A percentile compares a stretch with the other conserved stretches of the same genome.
These are phyloP conservation scores for Penicillium psychrosexuale DNA, from an alignment of 2,329 filamentous ascomycete genomes.

Conservation along the genomic window DNA sequence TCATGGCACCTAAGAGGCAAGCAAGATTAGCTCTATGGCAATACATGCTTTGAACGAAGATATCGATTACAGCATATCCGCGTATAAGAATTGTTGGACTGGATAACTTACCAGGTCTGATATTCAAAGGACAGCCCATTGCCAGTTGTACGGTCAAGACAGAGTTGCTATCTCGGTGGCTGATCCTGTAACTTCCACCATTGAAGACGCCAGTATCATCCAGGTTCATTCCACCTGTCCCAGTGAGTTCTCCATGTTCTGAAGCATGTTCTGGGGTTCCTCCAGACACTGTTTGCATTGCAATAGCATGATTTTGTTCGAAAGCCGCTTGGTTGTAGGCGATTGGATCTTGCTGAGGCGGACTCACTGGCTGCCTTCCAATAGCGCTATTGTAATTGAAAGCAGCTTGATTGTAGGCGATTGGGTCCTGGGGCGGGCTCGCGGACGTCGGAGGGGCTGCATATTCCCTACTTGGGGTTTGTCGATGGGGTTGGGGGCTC, in stretches of 20 bases:
- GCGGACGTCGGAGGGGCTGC: neutral
- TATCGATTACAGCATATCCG: neutral
- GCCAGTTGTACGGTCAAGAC: conserved; percentile 86
- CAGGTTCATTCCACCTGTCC: conserved; percentile 59
- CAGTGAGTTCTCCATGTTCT: conserved; percentile 55
- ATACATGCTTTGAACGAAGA: neutral
- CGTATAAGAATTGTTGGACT: too few species aligned
- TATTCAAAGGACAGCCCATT: conserved; percentile 77
- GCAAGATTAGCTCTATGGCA: neutral
- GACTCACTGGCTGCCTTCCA: neutral
- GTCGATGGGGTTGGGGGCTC: neutral
- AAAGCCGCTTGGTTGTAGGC: neutral
- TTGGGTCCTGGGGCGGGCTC: neutral
- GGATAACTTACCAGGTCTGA: conserved; percentile 64
- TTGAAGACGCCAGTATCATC: conserved; percentile 98
- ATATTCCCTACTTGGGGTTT: conserved; percentile 4
- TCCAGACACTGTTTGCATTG: conserved; percentile 33
- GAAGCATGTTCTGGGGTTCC: conserved; percentile 43
- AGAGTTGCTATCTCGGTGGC: conserved; percentile 86
- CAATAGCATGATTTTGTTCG: conserved; percentile 3
- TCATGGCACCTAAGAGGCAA: conserved; percentile 66
- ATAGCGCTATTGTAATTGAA: conserved; percentile 5
- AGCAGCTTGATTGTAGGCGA: neutral
- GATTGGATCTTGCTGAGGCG: neutral
- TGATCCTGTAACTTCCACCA: conserved; percentile 89